Evolutionary conservation across 208 protist species (phyloP).

Genomic region (Leishmania gerbilli): DNA sequence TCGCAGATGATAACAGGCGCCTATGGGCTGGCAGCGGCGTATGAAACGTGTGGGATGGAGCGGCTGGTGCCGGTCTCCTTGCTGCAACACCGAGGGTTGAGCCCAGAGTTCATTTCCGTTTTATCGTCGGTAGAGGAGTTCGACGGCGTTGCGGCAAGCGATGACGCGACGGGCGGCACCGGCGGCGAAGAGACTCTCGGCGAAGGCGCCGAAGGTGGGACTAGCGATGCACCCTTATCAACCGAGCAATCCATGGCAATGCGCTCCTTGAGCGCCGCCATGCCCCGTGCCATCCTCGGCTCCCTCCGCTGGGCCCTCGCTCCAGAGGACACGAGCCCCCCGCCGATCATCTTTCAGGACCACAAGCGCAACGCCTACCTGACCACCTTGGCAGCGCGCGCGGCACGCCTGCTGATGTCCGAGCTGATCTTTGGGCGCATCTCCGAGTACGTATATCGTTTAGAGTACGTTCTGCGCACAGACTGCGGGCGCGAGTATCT

Average conservation of each 20-base stretch:
- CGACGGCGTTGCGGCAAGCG: not conserved
- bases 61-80: constrained; percentile 24
- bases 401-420: constrained; percentile 47
- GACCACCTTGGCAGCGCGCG: constrained; percentile 49
- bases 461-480: constrained; percentile 47
- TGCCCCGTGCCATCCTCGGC: constrained; percentile 67
- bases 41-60: constrained; percentile 52
- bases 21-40: constrained; percentile 64
- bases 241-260: constrained; percentile 4
- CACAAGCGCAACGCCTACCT: constrained; percentile 20
- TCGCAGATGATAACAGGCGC: constrained; percentile 49
- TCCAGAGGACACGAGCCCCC: constrained; percentile 36
- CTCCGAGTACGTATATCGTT: constrained; percentile 63
- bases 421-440: constrained; percentile 55
- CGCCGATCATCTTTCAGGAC: constrained; percentile 16
- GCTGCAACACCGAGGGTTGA: constrained; percentile 4
- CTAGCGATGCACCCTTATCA: not conserved
- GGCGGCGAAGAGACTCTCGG: not conserved
- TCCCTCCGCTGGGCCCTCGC: constrained; percentile 71
- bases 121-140: not conserved
- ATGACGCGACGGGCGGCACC: not conserved
- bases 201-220: not conserved
- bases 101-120: not conserved
- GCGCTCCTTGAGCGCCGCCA: not conserved
- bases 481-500: constrained; percentile 7